Evolutionary conservation across 805 yeast species (phyloP).

Genomic region (Ogataea degrootiae): DNA sequence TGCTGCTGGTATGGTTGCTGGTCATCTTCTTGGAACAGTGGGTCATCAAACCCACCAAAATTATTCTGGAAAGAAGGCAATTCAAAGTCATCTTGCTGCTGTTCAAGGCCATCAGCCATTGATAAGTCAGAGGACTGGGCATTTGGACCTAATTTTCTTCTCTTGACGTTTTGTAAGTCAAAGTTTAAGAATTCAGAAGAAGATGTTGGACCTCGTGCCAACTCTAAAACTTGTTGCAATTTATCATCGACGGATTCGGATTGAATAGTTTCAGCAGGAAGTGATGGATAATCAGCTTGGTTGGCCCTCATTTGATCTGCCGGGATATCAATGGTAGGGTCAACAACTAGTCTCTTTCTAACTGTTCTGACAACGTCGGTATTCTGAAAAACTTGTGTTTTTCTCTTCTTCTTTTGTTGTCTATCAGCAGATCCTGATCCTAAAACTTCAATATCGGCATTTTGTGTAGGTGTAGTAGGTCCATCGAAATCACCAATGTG

Average conservation of each 20-base stretch:
- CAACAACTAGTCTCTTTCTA: constrained; percentile 43
- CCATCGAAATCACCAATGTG: constrained; percentile 8
- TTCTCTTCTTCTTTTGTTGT: constrained; percentile 15
- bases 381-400: constrained; percentile 30
- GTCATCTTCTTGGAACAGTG: constrained; percentile 8
- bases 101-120: background rate
- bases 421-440: constrained; percentile 1
- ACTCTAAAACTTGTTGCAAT: constrained; percentile 3
- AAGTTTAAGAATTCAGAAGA: constrained; percentile 8
- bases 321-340: constrained; percentile 40
- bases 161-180: constrained; percentile 9
- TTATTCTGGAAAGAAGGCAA: constrained; percentile 16
- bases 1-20: constrained; percentile 1
- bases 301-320: constrained; percentile 31
- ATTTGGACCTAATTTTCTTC: constrained; percentile 9
- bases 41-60: constrained; percentile 16
- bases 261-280: constrained; percentile 4
- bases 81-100: constrained; percentile 17
- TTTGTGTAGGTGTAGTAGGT: constrained; percentile 13
- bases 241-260: constrained; percentile 1
- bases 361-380: constrained; percentile 44
- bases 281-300: constrained; percentile 26
- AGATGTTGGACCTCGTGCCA: constrained; percentile 8
- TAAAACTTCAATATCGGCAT: constrained; percentile 3
- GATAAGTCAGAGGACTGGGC: background rate